Evolutionary conservation across 257 asterid genomes (phyloP).

Genomic region (Ajuga chamaepitys): DNA sequence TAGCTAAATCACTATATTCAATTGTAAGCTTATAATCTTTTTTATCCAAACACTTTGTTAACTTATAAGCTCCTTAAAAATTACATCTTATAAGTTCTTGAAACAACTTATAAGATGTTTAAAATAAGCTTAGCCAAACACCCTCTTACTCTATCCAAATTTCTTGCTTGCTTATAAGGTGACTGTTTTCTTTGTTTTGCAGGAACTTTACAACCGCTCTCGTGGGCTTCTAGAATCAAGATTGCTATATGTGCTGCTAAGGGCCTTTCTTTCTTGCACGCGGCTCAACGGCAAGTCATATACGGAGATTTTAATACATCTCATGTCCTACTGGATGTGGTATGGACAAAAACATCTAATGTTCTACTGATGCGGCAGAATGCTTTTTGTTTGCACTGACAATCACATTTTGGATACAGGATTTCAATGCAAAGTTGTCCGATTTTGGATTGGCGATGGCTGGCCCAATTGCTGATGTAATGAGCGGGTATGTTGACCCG

Average conservation of each 20-base stretch:
- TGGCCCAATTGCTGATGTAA: background rate
- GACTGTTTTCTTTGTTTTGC: too few species aligned
- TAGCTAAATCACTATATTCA: too few species aligned
- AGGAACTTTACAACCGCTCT: background rate
- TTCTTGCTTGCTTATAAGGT: too few species aligned
- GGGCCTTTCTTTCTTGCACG: conserved; percentile 19
- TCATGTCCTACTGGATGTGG: conserved; percentile 14
- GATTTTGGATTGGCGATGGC: background rate
- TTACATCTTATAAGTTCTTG: too few species aligned
- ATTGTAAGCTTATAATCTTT: too few species aligned
- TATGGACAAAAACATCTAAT: background rate
- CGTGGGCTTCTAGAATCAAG: conserved; percentile 20
- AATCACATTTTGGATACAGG: conserved; percentile 10
- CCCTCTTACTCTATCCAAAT: too few species aligned
- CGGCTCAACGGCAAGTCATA: background rate
- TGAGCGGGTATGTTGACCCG: conserved; percentile 5
- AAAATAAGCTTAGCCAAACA: too few species aligned
- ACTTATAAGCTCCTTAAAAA: too few species aligned
- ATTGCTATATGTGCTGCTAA: conserved; percentile 19
- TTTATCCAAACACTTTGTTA: too few species aligned
- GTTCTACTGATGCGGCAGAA: background rate
- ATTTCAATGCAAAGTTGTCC: conserved; percentile 10
- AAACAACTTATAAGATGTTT: too few species aligned
- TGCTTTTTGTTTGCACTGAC: too few species aligned
- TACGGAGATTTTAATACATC: background rate